Conservation (phyloP, 345 rosid species). For the Eucalyptus pauciflora region DNA sequence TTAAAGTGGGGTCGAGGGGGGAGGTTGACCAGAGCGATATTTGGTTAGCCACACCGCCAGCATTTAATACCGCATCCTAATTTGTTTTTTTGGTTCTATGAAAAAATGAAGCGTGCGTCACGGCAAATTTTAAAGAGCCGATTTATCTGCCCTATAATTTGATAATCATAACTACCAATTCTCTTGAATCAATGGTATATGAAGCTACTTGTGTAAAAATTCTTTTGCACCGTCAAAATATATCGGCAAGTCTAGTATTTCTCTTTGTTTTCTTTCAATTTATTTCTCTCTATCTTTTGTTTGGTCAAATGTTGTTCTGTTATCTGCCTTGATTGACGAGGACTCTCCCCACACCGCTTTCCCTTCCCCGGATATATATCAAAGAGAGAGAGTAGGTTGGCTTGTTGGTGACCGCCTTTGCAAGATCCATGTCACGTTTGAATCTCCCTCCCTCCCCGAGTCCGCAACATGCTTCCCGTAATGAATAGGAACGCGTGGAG, state of each 20-base stretch:
- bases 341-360: background rate
- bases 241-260: background rate
- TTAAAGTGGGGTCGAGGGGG: background rate
- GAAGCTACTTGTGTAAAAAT: background rate
- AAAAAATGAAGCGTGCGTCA: background rate
- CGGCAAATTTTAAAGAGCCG: background rate
- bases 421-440: background rate
- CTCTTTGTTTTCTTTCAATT: background rate
- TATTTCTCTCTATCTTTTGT: background rate
- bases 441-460: background rate
- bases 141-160: background rate
- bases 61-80: conserved; percentile 12
- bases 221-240: background rate
- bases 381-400: conserved; percentile 6
- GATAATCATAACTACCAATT: background rate
- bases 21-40: conserved; percentile 2
- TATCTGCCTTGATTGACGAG: background rate
- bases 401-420: conserved; percentile 31
- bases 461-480: background rate
- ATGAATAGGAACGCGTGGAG: background rate
- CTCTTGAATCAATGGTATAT: background rate
- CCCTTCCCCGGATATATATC: background rate
- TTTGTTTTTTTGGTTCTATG: background rate
- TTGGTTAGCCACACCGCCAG: conserved; percentile 23
- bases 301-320: background rate